Base-by-base conservation (phyloP, 2,329 filamentous ascomycete genomes). In the Fusarium euwallaceae region DNA sequence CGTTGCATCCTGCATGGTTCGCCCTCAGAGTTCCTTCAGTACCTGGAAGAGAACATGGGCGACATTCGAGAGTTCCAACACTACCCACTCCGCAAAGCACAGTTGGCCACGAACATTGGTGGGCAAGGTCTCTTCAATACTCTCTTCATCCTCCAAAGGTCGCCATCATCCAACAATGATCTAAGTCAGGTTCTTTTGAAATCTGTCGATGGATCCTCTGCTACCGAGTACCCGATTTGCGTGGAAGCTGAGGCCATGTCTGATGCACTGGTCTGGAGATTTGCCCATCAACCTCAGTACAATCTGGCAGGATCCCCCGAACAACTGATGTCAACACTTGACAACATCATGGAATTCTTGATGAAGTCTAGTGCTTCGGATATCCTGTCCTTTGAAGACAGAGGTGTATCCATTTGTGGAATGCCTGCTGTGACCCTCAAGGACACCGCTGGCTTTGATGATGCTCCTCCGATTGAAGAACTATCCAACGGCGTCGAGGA, bases 181-280 rank as follows among this genome's bases (percentile, higher is more conserved):
- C 36, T 41, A 7, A 22, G 58, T 0, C 43, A 78, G 1, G 61
- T 76, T 0, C 79, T 96, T 4, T 91, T 94, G 75, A 86, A 85
- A 41, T 95, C 94, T 2, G 81, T 93, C 1, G 86, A 87, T 17
- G 90, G 92, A 1, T 83, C 85, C 4, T 92, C 94, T 0, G 88
- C 92, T 24, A 91, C 96, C 1, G 95, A 97, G 73, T 97, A 95
- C 80, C 92, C 94, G 0, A 83, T 97, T 4, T 97, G 94, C 76
- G 88, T 94, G 3, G 95, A 98, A 83, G 91, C 97, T 80, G 94
- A 97, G 80, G 82, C 89, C 7, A 81, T 88, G 0, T 84, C 83
- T 0, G 82, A 88, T 20, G 78, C 82, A 0, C 80, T 97, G 2
- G 71, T 91, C 0, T 97, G 95, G 92, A 91, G 94, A 14, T 87